Evolutionary conservation across 2,329 filamentous ascomycete species (phyloP).

Genomic region (Pyrenophora teres): DNA sequence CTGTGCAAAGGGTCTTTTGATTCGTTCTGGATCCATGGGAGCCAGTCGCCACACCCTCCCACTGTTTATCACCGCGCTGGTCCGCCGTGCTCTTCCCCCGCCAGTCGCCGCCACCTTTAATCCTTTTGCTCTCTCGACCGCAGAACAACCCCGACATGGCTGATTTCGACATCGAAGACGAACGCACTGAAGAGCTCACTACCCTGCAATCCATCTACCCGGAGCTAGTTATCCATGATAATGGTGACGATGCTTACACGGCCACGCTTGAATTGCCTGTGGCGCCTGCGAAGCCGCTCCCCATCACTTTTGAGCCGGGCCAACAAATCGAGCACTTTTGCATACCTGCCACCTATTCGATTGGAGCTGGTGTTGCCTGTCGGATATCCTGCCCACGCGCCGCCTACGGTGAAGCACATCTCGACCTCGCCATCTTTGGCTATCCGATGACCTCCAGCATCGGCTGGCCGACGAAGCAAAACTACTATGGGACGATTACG

Average conservation of each 20-base stretch:
- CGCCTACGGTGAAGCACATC: conserved; percentile 56
- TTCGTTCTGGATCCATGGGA: conserved; percentile 15
- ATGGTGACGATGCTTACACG: conserved; percentile 39
- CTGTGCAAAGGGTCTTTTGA: conserved; percentile 13
- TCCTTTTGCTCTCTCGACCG: background rate
- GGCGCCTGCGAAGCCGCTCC: conserved; percentile 58
- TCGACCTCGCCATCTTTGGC: conserved; percentile 58
- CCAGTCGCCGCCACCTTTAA: conserved; percentile 10
- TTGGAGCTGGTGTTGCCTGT: conserved; percentile 59
- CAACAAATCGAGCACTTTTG: conserved; percentile 53
- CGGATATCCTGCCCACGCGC: conserved; percentile 59
- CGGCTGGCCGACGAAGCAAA: conserved; percentile 54
- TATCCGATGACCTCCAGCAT: conserved; percentile 52
- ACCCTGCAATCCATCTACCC: conserved; percentile 67
- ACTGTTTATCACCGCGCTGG: background rate
- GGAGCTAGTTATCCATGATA: conserved; percentile 58
- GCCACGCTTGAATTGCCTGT: conserved; percentile 62
- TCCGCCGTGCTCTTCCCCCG: conserved; percentile 13
- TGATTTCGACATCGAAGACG: conserved; percentile 53
- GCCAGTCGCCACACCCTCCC: conserved; percentile 24
- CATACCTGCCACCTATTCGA: conserved; percentile 61
- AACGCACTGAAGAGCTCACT: conserved; percentile 63
- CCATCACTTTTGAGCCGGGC: conserved; percentile 31
- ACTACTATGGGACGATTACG: conserved; percentile 64
- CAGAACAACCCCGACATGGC: conserved; percentile 30